These are phyloP conservation scores for Angophora floribunda DNA, from an alignment of 345 rosid species.

Conservation along the genomic window DNA sequence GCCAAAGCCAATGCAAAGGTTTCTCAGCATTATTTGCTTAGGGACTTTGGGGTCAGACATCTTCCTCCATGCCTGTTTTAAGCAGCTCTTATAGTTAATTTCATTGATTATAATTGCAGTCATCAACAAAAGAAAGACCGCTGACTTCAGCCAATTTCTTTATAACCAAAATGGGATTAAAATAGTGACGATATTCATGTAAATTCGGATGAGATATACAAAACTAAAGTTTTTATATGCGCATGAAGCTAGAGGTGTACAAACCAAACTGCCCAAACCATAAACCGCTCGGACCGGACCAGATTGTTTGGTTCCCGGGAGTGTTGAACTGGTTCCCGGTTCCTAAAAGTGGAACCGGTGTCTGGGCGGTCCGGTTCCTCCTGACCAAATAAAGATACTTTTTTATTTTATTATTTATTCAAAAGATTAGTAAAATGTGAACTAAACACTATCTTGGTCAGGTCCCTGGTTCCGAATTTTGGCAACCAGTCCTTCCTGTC, in stretches of 20 bases:
- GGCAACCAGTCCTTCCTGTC: no score
- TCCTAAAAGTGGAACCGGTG: no score
- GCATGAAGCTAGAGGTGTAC: neutral
- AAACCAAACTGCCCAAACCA: no score
- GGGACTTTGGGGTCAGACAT: slow-evolving; percentile 21
- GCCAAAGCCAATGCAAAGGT: slow-evolving; percentile 63
- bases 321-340: no score
- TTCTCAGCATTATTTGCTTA: slow-evolving; percentile 19
- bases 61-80: slow-evolving; percentile 26
- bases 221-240: neutral
- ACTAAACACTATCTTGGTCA: no score
- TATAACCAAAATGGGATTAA: neutral
- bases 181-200: neutral
- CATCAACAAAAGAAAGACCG: neutral
- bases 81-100: neutral
- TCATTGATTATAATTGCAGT: neutral
- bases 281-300: no score
- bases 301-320: no score
- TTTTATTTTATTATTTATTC: no score
- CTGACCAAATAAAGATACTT: no score
- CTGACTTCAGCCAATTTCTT: neutral
- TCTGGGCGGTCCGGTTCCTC: no score
- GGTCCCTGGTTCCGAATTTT: no score
- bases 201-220: neutral
- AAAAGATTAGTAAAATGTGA: no score